phyloP scores from a whole-genome alignment of 345 rosid genomes.

The Citrus reticulata region DNA sequence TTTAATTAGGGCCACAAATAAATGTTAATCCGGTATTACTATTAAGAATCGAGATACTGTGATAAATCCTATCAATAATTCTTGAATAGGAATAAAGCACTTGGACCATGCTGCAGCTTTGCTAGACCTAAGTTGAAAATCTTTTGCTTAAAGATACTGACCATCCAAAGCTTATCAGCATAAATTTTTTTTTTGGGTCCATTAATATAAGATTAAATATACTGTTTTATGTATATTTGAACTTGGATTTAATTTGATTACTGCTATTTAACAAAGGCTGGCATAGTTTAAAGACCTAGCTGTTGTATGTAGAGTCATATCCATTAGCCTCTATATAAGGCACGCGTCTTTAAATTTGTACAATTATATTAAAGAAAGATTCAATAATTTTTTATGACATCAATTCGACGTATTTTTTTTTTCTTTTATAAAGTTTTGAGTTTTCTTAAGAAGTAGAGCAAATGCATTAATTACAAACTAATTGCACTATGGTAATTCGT shows the following conservation, averaged over 20 bases:
- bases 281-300: not conserved
- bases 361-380: too few relatives aligned
- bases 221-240: not conserved
- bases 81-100: not conserved
- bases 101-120: constrained; percentile 1
- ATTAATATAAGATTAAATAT: not conserved
- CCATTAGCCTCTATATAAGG: not conserved
- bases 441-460: too few relatives aligned
- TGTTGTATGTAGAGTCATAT: not conserved
- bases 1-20: too few relatives aligned
- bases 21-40: too few relatives aligned
- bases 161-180: constrained; percentile 3
- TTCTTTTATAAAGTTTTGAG: too few relatives aligned
- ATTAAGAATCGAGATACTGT: not conserved
- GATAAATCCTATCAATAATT: not conserved
- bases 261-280: not conserved
- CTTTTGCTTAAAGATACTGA: constrained; percentile 9
- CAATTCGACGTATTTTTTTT: too few relatives aligned
- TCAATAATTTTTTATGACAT: too few relatives aligned
- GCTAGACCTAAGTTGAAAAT: not conserved
- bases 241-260: not conserved
- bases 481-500: too few relatives aligned
- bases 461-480: too few relatives aligned
- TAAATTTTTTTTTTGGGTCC: not conserved
- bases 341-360: not conserved